These are phyloP conservation scores for Penicillium lagena DNA, from an alignment of 495 filamentous ascomycete species.

Conservation along the genomic window DNA sequence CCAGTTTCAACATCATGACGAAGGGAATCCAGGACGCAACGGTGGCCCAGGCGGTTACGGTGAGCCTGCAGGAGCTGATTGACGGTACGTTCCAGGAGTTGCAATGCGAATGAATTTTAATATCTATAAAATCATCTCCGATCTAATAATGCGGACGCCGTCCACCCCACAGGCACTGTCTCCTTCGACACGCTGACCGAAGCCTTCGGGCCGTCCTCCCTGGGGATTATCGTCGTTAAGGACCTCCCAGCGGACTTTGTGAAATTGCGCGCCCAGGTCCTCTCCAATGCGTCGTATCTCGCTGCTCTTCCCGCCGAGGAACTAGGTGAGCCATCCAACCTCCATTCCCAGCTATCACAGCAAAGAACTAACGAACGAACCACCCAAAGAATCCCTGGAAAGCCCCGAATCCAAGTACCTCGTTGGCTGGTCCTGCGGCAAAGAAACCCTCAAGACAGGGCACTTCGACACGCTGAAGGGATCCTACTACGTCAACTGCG, in stretches of 20 bases:
- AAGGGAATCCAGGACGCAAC: not conserved
- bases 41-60: constrained; percentile 44
- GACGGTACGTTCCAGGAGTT: constrained; percentile 12
- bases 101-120: not conserved
- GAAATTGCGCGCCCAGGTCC: constrained; percentile 59
- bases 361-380: constrained; percentile 5
- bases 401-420: constrained; percentile 49
- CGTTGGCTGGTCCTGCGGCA: constrained; percentile 75
- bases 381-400: constrained; percentile 34
- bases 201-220: constrained; percentile 85
- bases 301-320: constrained; percentile 70
- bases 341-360: not conserved
- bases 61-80: constrained; percentile 47
- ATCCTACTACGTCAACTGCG: constrained; percentile 94
- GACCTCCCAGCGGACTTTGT: constrained; percentile 68
- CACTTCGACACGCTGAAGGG: constrained; percentile 91
- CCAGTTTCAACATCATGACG: too few relatives aligned
- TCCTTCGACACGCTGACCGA: constrained; percentile 67
- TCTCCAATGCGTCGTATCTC: constrained; percentile 85
- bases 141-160: too few relatives aligned
- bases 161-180: constrained; percentile 50
- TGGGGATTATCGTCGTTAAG: constrained; percentile 90
- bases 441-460: constrained; percentile 87
- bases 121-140: not conserved
- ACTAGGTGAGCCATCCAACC: constrained; percentile 57